Base-by-base conservation (phyloP, 306 rosid species). In the Rosa rugosa region DNA sequence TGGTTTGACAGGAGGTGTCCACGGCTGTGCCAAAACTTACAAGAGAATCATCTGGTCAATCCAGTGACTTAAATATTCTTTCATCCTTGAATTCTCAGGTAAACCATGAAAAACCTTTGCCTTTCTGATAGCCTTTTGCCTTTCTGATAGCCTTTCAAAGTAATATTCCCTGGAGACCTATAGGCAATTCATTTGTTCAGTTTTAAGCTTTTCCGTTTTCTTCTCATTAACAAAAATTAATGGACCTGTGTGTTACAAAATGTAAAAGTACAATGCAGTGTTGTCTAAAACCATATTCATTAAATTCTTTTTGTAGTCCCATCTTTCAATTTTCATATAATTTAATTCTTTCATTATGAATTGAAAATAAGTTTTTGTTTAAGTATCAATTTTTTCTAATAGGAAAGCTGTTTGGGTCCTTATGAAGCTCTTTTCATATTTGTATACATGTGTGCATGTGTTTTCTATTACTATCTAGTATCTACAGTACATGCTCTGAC, bases 71-170 rank as follows among this genome's bases (percentile, higher is more conserved):
- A 85, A 88, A 89, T 85, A 91, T 94, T 87, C 97, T 94, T 74
- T 94, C 97, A 74, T 94, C 99, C 73, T 88, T 94, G 86, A 94
- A 94, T 83, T 92, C 97, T 87, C 99, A 94, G 92, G 99, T 94
- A 83, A 84, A 79, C 66, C 31, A 45, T 72, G 82, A 69, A 76
- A 53, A 49, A 74, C 84, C 76, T 27, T 40, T 5, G 36, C 56
- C 71, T 65, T 53, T 70, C 72, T 76, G 80, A 65, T 53, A 59
- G 63, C 41, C n/a, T 44, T 46, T 73, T 5, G 36, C 56, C 71
- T 65, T 53, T 70, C 72, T 76, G 80, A 65, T 53, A 59, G 63
- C 41, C n/a, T 44, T 46, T 73, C 56, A 51, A 49, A 54, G 77
- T 59, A 66, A 47, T 79, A 69, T 22, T 73, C n/a, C 73, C 42